Conservation (phyloP, 108 stramenopile species). For the Cylindrotheca closterium region DNA sequence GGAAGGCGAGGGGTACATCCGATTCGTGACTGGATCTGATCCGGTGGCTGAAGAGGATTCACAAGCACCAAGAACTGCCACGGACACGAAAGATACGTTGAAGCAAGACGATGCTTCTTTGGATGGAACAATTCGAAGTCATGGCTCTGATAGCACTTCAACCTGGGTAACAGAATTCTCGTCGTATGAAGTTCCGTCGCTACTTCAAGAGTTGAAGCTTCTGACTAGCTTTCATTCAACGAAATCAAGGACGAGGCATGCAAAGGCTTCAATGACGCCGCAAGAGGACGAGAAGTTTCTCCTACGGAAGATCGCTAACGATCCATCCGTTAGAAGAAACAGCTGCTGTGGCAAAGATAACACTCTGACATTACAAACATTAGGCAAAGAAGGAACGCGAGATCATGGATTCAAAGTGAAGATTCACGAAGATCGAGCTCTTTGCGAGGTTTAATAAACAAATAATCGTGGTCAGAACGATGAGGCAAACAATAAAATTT, state of each 20-base stretch:
- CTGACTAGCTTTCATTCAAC: not conserved
- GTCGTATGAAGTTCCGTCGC: not conserved
- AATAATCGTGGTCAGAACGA: no score
- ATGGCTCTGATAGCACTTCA: not conserved
- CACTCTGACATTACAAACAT: not conserved
- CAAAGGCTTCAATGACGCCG: not conserved
- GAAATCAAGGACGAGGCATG: not conserved
- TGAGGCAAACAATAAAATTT: no score
- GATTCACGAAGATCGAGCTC: not conserved
- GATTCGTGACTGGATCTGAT: not conserved
- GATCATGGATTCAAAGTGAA: not conserved
- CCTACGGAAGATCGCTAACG: not conserved
- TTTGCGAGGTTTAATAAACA: not conserved
- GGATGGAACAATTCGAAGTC: no score
- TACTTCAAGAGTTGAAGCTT: not conserved
- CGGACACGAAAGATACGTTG: not conserved
- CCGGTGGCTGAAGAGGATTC: not conserved
- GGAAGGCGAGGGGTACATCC: not conserved
- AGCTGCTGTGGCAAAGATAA: not conserved
- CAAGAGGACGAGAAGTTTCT: not conserved
- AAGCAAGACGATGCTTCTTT: not conserved
- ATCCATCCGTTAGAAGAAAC: not conserved
- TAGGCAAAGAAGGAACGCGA: not conserved
- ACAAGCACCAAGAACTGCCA: not conserved
- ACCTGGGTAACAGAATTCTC: not conserved